These are phyloP conservation scores for Chaetomium sp. DNA, from an alignment of 2,329 filamentous ascomycete genomes.

Conservation along the genomic window DNA sequence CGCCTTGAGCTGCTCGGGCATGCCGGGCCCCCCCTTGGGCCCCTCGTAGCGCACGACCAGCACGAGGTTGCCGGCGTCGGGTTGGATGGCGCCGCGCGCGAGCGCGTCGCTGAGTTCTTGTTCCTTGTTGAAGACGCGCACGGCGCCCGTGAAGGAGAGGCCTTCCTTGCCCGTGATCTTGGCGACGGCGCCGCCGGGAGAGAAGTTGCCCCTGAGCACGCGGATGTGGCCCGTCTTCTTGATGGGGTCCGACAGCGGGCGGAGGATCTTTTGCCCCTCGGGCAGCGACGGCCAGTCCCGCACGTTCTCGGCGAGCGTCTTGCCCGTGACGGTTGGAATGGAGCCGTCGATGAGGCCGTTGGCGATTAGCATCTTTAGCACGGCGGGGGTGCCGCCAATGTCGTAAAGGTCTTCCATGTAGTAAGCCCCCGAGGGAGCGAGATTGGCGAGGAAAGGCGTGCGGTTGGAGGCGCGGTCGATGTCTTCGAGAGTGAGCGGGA, in stretches of 20 bases:
- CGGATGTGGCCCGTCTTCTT: constrained; percentile 86
- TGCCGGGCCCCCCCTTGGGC: constrained; percentile 88
- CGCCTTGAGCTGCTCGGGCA: constrained; percentile 92
- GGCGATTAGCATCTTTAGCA: constrained; percentile 82
- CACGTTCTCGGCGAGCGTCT: constrained; percentile 81
- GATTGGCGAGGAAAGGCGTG: constrained; percentile 82
- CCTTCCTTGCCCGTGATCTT: constrained; percentile 98
- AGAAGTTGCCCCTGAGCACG: constrained; percentile 83
- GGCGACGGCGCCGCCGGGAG: constrained; percentile 85
- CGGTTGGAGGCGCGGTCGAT: constrained; percentile 79
- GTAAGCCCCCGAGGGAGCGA: constrained; percentile 81
- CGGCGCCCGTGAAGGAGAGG: constrained; percentile 75
- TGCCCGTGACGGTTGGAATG: constrained; percentile 81
- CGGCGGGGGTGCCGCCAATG: constrained; percentile 80
- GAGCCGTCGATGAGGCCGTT: constrained; percentile 73
- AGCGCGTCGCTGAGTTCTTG: constrained; percentile 75
- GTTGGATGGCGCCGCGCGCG: constrained; percentile 56
- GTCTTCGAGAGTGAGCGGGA: constrained; percentile 77
- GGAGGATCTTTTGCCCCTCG: constrained; percentile 80
- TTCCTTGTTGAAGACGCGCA: constrained; percentile 86
- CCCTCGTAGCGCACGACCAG: constrained; percentile 92
- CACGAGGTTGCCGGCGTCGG: constrained; percentile 73
- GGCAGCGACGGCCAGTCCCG: constrained; percentile 74
- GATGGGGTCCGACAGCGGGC: constrained; percentile 70
- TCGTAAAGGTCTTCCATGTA: constrained; percentile 84